Conservation (phyloP, 768 basidiomycete genomes). For the Amanita polypyramis region DNA sequence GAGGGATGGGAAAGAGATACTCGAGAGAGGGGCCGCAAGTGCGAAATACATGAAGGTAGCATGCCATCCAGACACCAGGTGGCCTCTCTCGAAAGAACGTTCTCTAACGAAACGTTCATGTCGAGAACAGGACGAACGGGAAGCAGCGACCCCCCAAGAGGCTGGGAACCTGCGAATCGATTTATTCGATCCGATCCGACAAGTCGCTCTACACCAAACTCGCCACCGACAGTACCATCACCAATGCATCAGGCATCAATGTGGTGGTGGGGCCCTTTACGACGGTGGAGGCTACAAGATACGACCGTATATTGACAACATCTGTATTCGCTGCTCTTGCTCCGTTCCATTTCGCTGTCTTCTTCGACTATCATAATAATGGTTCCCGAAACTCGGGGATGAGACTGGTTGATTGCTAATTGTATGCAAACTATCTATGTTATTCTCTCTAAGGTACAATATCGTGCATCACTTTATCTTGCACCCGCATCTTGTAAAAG, state of each 20-base stretch:
- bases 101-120: background rate
- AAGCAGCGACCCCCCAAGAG: background rate
- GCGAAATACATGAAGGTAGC: background rate
- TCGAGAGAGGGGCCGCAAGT: background rate
- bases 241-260: slow-evolving; percentile 26
- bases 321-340: background rate
- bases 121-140: background rate
- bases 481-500: too few relatives aligned
- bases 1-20: background rate
- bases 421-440: too few relatives aligned
- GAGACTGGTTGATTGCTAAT: too few relatives aligned
- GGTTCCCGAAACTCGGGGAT: background rate
- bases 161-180: background rate
- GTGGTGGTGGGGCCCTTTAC: slow-evolving; percentile 78
- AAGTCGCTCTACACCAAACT: background rate
- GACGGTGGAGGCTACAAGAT: slow-evolving; percentile 67
- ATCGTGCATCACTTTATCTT: too few relatives aligned
- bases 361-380: too few relatives aligned
- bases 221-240: slow-evolving; percentile 8
- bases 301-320: slow-evolving; percentile 50
- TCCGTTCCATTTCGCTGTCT: background rate
- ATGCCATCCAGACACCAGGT: background rate
- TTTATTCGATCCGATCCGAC: background rate
- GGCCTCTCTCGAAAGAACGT: background rate
- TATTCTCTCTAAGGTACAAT: too few relatives aligned